phyloP scores from a whole-genome alignment of 345 rosid species.

The Syzygium grande region DNA sequence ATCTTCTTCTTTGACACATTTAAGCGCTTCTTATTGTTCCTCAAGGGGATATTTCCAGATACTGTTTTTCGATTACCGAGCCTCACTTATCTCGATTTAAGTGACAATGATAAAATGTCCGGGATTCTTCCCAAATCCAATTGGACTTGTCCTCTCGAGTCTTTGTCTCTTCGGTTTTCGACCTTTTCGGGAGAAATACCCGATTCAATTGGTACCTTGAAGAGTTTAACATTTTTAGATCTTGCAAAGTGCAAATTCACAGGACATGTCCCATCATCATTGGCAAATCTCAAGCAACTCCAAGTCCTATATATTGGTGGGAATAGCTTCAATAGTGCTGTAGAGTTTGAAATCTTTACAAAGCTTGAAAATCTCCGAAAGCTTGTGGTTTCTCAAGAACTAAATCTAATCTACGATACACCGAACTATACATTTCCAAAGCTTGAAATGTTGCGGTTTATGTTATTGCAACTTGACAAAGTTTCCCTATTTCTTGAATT shows the following conservation, averaged over 20 bases:
- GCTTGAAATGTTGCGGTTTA: fast-evolving
- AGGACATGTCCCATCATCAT: not conserved
- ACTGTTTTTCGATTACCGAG: not conserved
- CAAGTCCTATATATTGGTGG: fast-evolving
- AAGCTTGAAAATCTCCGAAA: not conserved
- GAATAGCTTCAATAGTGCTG: not conserved
- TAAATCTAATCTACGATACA: not conserved
- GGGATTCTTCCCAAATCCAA: not conserved
- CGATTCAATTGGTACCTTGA: not conserved
- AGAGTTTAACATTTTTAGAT: not conserved
- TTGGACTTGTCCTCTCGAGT: not conserved
- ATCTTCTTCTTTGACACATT: not conserved
- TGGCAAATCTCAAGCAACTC: not conserved
- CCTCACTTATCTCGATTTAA: fast-evolving
- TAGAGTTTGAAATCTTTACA: not conserved
- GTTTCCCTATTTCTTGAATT: not conserved
- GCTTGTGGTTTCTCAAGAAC: fast-evolving
- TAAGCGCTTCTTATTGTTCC: fast-evolving
- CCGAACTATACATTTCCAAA: not conserved
- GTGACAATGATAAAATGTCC: fast-evolving
- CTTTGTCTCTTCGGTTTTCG: fast-evolving
- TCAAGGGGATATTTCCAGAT: not conserved
- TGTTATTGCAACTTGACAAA: not conserved
- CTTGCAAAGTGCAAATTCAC: not conserved
- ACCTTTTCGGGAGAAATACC: not conserved